Evolutionary conservation across 495 filamentous ascomycete genomes (phyloP).

Genomic region (Neurospora sp.): DNA sequence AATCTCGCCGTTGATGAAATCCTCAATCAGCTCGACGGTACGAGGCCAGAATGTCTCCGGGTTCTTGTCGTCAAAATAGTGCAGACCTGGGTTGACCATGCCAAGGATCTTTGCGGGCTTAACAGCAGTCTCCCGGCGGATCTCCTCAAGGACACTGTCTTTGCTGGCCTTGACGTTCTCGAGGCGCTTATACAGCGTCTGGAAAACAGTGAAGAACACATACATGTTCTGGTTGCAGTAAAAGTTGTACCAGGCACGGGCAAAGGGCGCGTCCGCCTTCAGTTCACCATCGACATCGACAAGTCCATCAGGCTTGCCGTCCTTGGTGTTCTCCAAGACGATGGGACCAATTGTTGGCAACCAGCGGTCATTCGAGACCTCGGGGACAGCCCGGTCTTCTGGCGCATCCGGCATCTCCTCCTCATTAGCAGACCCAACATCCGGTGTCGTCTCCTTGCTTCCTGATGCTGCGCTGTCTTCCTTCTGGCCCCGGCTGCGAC

Average conservation of each 20-base stretch:
- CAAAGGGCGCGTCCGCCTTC: constrained; percentile 70
- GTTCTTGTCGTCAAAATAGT: constrained; percentile 34
- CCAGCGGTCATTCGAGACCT: constrained; percentile 48
- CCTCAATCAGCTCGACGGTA: constrained; percentile 59
- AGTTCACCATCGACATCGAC: constrained; percentile 48
- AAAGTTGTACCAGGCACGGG: constrained; percentile 68
- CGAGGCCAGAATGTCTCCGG: constrained; percentile 41
- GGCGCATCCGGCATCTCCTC: constrained; percentile 49
- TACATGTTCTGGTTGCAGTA: constrained; percentile 85
- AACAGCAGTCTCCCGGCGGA: constrained; percentile 52
- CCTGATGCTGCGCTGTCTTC: constrained; percentile 59
- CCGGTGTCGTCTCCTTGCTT: constrained; percentile 83
- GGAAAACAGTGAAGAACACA: constrained; percentile 87
- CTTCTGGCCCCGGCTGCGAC: constrained; percentile 51
- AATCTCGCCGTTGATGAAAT: constrained; percentile 74
- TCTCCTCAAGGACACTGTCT: constrained; percentile 57
- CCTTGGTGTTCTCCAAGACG: constrained; percentile 29
- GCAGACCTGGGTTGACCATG: constrained; percentile 45
- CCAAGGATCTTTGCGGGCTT: constrained; percentile 76
- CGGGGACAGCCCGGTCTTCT: constrained; percentile 35
- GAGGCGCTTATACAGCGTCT: constrained; percentile 76
- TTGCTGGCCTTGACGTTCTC: constrained; percentile 70
- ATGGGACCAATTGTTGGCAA: constrained; percentile 35
- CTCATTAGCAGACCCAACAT: constrained; percentile 58
- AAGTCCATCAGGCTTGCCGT: constrained; percentile 26